These are phyloP conservation scores for Geotrichum australiense DNA, from an alignment of 1,139 yeast species.

Conservation along the genomic window DNA sequence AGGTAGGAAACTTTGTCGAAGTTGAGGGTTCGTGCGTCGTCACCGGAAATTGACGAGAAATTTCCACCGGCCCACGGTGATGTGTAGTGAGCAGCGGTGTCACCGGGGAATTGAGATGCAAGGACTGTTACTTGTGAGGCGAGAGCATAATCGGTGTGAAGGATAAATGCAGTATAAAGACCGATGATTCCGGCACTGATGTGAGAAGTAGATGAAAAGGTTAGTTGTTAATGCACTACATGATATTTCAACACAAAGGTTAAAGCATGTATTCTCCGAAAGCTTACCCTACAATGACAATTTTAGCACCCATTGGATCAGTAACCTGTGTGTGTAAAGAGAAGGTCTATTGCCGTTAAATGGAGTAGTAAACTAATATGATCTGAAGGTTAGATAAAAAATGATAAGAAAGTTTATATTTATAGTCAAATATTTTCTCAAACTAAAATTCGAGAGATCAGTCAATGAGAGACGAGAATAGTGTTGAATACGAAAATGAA, in stretches of 20 bases:
- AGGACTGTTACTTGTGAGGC: constrained; percentile 48
- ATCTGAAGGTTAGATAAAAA: no score
- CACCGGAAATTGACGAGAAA: constrained; percentile 59
- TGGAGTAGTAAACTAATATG: background rate
- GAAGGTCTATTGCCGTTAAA: no score
- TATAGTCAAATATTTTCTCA: no score
- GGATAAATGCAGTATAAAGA: constrained; percentile 51
- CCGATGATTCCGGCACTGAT: constrained; percentile 69
- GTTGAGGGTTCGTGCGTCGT: constrained; percentile 44
- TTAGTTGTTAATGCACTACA: background rate
- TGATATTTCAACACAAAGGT: background rate
- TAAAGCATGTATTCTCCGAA: background rate
- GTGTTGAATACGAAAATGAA: no score
- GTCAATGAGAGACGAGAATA: no score
- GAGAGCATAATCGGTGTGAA: constrained; percentile 37
- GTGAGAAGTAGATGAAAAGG: constrained; percentile 2
- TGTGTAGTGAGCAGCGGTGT: constrained; percentile 59
- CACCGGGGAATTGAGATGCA: constrained; percentile 67
- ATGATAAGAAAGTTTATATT: no score
- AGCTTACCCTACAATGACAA: constrained; percentile 28
- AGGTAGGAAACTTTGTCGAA: constrained; percentile 53
- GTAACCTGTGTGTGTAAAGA: no score
- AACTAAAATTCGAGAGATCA: no score
- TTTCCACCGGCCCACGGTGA: constrained; percentile 66
- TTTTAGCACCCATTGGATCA: constrained; percentile 29